Conservation (phyloP, 139 green algal species). For the Chlorella sp. region DNA sequence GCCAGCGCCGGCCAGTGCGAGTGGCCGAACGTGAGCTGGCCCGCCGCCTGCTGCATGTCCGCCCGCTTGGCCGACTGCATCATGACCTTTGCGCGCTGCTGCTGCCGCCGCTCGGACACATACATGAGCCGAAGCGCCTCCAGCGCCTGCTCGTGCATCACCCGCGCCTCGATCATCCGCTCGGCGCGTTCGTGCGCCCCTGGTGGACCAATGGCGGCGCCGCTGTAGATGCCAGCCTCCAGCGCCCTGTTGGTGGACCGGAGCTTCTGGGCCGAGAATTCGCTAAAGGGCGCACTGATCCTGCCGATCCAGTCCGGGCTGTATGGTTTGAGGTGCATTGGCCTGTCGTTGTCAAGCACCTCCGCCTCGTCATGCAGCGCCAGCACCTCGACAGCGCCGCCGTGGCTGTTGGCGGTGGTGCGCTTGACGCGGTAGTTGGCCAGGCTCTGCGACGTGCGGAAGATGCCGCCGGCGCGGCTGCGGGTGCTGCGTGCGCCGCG, state of each 20-base stretch:
- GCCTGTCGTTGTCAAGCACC: not conserved
- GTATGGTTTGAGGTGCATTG: not conserved
- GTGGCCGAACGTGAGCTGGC: too few relatives aligned
- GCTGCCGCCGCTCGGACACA: slow-evolving; percentile 4
- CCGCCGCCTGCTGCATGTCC: too few relatives aligned
- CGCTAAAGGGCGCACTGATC: not conserved
- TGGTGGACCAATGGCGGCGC: not conserved
- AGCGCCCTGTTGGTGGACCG: not conserved
- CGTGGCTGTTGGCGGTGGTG: not conserved
- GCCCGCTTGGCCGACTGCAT: too few relatives aligned
- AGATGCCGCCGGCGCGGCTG: not conserved
- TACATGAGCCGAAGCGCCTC: slow-evolving; percentile 16
- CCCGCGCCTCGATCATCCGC: slow-evolving; percentile 13
- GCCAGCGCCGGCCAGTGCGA: too few relatives aligned
- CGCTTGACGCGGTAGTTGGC: not conserved
- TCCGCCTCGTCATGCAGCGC: not conserved
- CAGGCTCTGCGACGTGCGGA: not conserved
- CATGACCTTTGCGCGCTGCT: not conserved
- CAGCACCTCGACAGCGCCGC: not conserved
- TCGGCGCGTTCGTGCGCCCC: slow-evolving; percentile 7
- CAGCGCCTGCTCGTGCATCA: slow-evolving; percentile 16
- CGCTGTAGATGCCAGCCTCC: not conserved
- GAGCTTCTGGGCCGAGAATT: not conserved
- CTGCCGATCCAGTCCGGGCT: not conserved
- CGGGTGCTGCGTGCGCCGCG: not conserved